Base-by-base conservation (phyloP, 2,329 filamentous ascomycete species). In the Biscogniauxia sp. region DNA sequence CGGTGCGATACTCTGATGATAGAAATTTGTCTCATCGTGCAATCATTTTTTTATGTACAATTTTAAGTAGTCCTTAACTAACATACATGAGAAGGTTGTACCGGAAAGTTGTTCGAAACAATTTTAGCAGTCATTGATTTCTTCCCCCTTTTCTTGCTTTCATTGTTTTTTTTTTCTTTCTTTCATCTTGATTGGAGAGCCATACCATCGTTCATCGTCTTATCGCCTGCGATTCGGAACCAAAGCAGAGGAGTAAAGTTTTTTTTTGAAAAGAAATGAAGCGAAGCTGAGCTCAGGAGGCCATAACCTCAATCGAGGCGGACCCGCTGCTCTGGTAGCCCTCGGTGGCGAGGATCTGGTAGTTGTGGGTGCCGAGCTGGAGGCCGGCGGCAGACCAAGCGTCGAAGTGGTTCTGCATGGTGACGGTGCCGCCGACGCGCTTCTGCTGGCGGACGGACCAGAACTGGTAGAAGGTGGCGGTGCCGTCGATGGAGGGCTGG, bases 371-470 rank as follows among this genome's bases (percentile, higher is more conserved):
- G 58, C 72, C 72, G 52, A 76, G 72, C 37, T 68, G 68, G 53
- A 76, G 62, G 53, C 73, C 73, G 52, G 67, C 61, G 20, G 54
- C 55, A 41, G 62, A 60, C 73, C 73, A 76, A 53, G 72, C 72
- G 59, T 74, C 66, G 64, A 75, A 75, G 69, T 76, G 74, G 62
- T 73, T 73, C 57, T 69, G 63, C 41, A 73, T 65, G 57, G 69
- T 74, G 62, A 75, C 73, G 51, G 68, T 72, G 55, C 74, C 73
- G 57, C 78, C 76, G 54, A 77, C 75, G 54, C 81, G 77, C 77
- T 84, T 82, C 61, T 66, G 70, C 64, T 75, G 73, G 64, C 84
- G 78, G 25, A 86, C 78, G 51, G 77, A 80, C 79, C 80, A 82
- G 74, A 78, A 84, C 72, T 84, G 81, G 69, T 79, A 73, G 72